phyloP scores from a whole-genome alignment of 2,329 filamentous ascomycete species.

The Penicillium sp. region DNA sequence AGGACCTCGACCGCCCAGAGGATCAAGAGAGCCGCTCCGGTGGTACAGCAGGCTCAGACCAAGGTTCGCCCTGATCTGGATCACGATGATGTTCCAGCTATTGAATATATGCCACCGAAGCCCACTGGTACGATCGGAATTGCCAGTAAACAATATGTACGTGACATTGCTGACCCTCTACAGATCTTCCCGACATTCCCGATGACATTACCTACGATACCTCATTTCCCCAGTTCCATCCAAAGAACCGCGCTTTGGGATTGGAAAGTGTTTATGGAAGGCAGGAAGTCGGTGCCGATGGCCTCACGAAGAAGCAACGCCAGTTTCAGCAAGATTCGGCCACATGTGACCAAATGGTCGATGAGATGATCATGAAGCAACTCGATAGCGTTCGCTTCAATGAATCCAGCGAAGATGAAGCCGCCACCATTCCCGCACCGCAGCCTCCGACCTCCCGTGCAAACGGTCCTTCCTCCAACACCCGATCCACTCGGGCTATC shows the following conservation, averaged over 20 bases:
- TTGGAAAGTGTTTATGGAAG: constrained; percentile 46
- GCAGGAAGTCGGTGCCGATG: constrained; percentile 47
- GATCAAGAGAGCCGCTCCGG: constrained; percentile 52
- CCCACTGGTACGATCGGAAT: constrained; percentile 46
- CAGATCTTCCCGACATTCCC: constrained; percentile 43
- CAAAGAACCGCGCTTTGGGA: constrained; percentile 50
- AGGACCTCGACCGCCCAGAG: constrained; percentile 57
- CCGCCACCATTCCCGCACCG: constrained; percentile 12
- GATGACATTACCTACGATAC: constrained; percentile 46
- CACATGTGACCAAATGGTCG: constrained; percentile 58
- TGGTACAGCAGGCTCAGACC: constrained; percentile 41
- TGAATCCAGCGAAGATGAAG: constrained; percentile 51
- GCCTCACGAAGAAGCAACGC: constrained; percentile 62
- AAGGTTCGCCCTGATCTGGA: constrained; percentile 45
- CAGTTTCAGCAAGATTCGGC: constrained; percentile 60
- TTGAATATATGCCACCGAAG: constrained; percentile 83
- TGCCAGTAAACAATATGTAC: constrained; percentile 2
- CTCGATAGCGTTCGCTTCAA: constrained; percentile 60
- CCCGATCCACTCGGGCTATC: constrained; percentile 26
- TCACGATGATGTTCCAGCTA: constrained; percentile 61
- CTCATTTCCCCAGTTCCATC: constrained; percentile 48
- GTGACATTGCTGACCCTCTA: constrained; percentile 40
- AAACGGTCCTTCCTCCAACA: constrained; percentile 23
- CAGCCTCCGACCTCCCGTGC: constrained; percentile 22
- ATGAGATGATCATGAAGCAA: constrained; percentile 62